Base-by-base conservation (phyloP, 2,329 filamentous ascomycete genomes). In the Botrytis aclada region DNA sequence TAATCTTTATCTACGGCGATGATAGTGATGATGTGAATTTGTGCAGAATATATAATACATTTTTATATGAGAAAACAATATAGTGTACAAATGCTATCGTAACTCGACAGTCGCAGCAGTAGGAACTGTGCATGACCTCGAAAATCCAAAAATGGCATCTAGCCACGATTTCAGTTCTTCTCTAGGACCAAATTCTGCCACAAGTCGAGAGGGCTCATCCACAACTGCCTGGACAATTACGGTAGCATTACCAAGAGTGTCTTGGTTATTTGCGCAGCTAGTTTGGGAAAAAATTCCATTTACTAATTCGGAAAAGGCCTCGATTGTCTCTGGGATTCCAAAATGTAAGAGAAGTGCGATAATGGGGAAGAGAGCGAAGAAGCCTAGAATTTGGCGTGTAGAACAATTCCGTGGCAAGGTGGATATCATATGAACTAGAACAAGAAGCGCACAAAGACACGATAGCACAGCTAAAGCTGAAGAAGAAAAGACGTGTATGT, bases 151-250 rank as follows among this genome's bases (percentile, higher is more conserved):
- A 12, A 72, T 37, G 9, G n/a, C 12, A 47, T 60, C 39, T 39
- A 72, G 39, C 51, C 62, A 60, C 6, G 62, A 51, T 32, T 51
- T 47, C 2, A 25, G 25, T 20, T 51, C 51, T 25, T 72, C 41
- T 69, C 70, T 45, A 6, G 70, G 47, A 2, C 62, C 62, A n/a
- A 60, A 72, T 39, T 72, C 70, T 29, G 70, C 70, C 20, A 72
- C 41, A 8, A 72, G 62, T 34, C 62, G 70, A 20, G 70, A 72
- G 5, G 70, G 70, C 32, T 72, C 70, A 29, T 72, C 70, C 39
- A 69, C 29, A 20, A 72, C 18, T 32, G 22, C 51, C 47, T 72
- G 62, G 10, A 39, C 32, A 8, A 60, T 66, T 4, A 43, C 62
- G 16, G 62, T 45, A n/a, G 37, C n/a, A 32, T 51, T 60, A 20